Evolutionary conservation across 768 basidiomycete genomes (phyloP).

Genomic region (Lentinus brumalis): DNA sequence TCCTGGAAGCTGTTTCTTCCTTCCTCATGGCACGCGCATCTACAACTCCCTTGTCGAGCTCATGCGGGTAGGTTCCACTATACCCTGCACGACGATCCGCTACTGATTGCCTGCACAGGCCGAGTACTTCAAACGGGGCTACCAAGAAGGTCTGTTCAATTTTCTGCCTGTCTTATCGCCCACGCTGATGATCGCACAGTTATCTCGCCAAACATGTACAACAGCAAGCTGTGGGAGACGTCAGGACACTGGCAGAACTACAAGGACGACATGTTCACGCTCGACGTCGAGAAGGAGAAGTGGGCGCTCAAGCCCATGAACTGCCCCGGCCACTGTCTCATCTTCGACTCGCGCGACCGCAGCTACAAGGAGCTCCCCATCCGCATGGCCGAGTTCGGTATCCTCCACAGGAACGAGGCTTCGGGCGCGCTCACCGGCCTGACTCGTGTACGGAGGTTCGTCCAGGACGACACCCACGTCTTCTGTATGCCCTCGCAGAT

Average conservation of each 20-base stretch:
- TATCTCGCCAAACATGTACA: slow-evolving; percentile 97
- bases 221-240: slow-evolving; percentile 95
- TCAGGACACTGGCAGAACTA: slow-evolving; percentile 99
- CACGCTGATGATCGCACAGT: slow-evolving; percentile 48
- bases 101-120: slow-evolving; percentile 43
- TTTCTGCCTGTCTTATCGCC: neutral
- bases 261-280: slow-evolving; percentile 95
- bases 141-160: slow-evolving; percentile 75
- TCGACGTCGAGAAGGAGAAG: slow-evolving; percentile 93
- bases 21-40: slow-evolving; percentile 95
- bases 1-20: slow-evolving; percentile 94
- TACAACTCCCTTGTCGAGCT: slow-evolving; percentile 92
- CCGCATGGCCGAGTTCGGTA: slow-evolving; percentile 98
- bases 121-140: slow-evolving; percentile 95
- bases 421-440: slow-evolving; percentile 91
- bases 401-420: slow-evolving; percentile 95
- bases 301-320: slow-evolving; percentile 99
- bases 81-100: neutral
- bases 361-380: slow-evolving; percentile 95
- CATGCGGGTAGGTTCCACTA: slow-evolving; percentile 67
- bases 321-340: slow-evolving; percentile 94
- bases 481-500: slow-evolving; percentile 98
- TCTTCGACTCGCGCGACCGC: slow-evolving; percentile 93
- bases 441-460: slow-evolving; percentile 91
- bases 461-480: slow-evolving; percentile 98